A percentile compares a stretch with the other conserved stretches of the same genome.
Conservation (phyloP, 768 basidiomycete genomes). For the Russula sp. region DNA sequence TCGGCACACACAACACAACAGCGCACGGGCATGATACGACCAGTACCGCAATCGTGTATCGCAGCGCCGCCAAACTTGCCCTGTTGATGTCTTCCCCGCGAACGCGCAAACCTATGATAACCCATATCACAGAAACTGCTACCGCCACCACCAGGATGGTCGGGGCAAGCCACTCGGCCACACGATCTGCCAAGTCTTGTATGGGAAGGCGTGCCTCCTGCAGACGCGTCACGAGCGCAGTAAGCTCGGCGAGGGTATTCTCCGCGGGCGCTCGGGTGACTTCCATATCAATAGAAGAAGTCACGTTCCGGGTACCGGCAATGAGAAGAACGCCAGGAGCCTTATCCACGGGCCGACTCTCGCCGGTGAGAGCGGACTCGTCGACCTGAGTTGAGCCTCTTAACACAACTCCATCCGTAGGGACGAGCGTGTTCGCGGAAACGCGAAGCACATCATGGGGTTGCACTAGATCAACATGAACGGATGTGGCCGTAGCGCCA, state of each 20-base stretch:
- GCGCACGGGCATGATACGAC: slow-evolving; percentile 53
- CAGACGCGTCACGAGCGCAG: slow-evolving; percentile 34
- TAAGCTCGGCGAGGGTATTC: slow-evolving; percentile 38
- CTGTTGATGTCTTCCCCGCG: slow-evolving; percentile 26
- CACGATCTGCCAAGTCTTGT: slow-evolving; percentile 45
- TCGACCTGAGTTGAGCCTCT: slow-evolving; percentile 36
- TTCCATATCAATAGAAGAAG: slow-evolving; percentile 33
- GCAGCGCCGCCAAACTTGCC: slow-evolving; percentile 36
- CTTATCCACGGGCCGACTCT: slow-evolving; percentile 37
- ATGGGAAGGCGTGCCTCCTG: slow-evolving; percentile 35
- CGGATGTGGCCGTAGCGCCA: slow-evolving; percentile 16
- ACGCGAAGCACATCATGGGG: slow-evolving; percentile 36
- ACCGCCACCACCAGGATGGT: slow-evolving; percentile 39
- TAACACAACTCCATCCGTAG: slow-evolving; percentile 37
- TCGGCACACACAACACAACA: slow-evolving; percentile 34
- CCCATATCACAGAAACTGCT: slow-evolving; percentile 36
- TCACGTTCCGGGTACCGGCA: slow-evolving; percentile 37
- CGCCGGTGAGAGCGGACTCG: slow-evolving; percentile 41
- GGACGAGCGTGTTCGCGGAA: slow-evolving; percentile 31
- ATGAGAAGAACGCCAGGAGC: slow-evolving; percentile 30
- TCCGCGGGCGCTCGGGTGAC: slow-evolving; percentile 35
- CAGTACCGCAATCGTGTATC: slow-evolving; percentile 46
- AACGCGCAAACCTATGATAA: slow-evolving; percentile 31
- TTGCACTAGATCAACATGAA: slow-evolving; percentile 33
- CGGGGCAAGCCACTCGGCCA: slow-evolving; percentile 47